These are phyloP conservation scores for Melanopsichium pennsylvanicum DNA, from an alignment of 1,284 basidiomycete species.

Conservation along the genomic window DNA sequence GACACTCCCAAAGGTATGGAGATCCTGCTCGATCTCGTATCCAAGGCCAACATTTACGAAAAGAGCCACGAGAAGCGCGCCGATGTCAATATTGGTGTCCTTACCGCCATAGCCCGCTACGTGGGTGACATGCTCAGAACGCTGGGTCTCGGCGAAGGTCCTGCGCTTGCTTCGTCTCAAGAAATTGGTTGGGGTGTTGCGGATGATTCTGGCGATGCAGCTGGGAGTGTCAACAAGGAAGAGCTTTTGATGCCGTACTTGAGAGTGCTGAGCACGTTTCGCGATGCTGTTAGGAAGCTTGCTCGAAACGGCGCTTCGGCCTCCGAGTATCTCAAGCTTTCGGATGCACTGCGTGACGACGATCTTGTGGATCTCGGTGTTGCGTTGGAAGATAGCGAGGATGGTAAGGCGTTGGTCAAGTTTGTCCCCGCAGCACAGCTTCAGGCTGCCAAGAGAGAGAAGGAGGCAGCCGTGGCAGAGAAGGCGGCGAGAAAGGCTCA, in stretches of 20 bases:
- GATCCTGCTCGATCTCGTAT: slow-evolving; percentile 81
- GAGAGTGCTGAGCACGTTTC: slow-evolving; percentile 83
- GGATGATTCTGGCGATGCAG: slow-evolving; percentile 29
- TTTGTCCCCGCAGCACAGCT: slow-evolving; percentile 84
- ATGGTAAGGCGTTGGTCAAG: slow-evolving; percentile 85
- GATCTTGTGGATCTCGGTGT: slow-evolving; percentile 93
- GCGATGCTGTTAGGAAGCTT: slow-evolving; percentile 83
- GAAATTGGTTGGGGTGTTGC: slow-evolving; percentile 60
- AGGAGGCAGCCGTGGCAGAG: slow-evolving; percentile 77
- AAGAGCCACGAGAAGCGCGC: slow-evolving; percentile 59
- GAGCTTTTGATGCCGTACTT: slow-evolving; percentile 89
- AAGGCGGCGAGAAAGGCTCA: slow-evolving; percentile 85
- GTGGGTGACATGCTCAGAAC: slow-evolving; percentile 88
- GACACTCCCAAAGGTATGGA: slow-evolving; percentile 88
- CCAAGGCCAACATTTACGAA: slow-evolving; percentile 89
- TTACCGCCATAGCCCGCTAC: slow-evolving; percentile 83
- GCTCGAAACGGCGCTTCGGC: slow-evolving; percentile 71
- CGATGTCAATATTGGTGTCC: slow-evolving; percentile 74
- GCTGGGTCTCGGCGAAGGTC: slow-evolving; percentile 90
- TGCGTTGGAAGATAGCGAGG: slow-evolving; percentile 88
- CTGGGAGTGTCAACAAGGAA: slow-evolving; percentile 73
- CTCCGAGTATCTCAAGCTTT: slow-evolving; percentile 58
- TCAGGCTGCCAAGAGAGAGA: slow-evolving; percentile 85
- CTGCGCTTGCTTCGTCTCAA: slow-evolving; percentile 22
- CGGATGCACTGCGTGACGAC: slow-evolving; percentile 84